These are phyloP conservation scores for Pleurostoma richardsiae DNA, from an alignment of 2,329 filamentous ascomycete genomes.

Conservation along the genomic window DNA sequence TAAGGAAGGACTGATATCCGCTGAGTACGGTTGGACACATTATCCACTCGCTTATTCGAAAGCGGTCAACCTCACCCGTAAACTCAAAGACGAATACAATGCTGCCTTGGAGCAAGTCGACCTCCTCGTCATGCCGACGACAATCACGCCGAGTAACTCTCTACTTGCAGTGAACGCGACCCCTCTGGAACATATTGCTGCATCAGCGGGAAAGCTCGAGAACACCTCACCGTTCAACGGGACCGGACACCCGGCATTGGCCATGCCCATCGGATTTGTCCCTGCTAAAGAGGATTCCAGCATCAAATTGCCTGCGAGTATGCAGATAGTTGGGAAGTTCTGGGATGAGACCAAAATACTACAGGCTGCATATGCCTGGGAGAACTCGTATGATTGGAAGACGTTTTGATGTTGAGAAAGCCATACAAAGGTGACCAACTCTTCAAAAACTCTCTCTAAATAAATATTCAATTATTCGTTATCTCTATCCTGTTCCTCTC, in stretches of 20 bases:
- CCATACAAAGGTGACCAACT: no score
- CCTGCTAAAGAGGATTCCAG: constrained; percentile 15
- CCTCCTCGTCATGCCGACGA: constrained; percentile 41
- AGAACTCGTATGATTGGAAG: not conserved
- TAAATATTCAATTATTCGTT: no score
- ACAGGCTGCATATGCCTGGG: constrained; percentile 35
- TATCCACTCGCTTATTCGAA: constrained; percentile 29
- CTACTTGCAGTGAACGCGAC: not conserved
- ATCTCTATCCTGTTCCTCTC: no score
- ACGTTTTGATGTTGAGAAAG: not conserved
- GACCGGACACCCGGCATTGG: constrained; percentile 51
- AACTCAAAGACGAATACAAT: constrained; percentile 42
- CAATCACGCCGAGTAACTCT: constrained; percentile 10
- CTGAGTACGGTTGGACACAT: not conserved
- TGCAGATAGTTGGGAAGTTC: constrained; percentile 49
- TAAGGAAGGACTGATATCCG: constrained; percentile 24
- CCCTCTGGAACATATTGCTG: constrained; percentile 11
- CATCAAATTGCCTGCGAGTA: constrained; percentile 41
- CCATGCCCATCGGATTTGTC: constrained; percentile 21
- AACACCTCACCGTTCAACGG: constrained; percentile 55
- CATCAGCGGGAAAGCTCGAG: constrained; percentile 31
- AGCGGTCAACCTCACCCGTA: constrained; percentile 39
- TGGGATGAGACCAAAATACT: constrained; percentile 45
- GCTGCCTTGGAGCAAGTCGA: constrained; percentile 31
- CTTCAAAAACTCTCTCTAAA: no score